Percentiles rank a stretch among this genome's conserved stretches.
Conservation (phyloP, 2,329 filamentous ascomycete species). For the Trichoderma sp. region DNA sequence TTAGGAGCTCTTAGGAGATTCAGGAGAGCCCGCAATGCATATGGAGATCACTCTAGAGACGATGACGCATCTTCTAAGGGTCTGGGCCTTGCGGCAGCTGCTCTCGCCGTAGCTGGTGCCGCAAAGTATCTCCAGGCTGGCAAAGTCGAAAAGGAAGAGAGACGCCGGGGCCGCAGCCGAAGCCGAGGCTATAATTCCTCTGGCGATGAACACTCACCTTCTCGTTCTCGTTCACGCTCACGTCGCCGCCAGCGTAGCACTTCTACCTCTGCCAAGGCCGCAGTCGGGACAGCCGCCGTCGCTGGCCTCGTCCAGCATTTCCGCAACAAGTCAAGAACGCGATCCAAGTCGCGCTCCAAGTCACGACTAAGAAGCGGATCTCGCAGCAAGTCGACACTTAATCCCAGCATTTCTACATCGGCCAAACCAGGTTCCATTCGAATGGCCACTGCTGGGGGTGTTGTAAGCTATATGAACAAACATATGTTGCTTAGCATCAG, state of each 20-base stretch:
- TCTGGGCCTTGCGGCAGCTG: slow-evolving; percentile 62
- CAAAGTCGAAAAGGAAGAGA: slow-evolving; percentile 46
- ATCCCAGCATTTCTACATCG: neutral
- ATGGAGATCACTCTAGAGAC: slow-evolving; percentile 53
- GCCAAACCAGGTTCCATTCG: neutral
- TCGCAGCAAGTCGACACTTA: slow-evolving; percentile 48
- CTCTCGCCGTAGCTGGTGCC: slow-evolving; percentile 63
- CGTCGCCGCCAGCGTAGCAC: slow-evolving; percentile 49
- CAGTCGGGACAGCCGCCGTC: slow-evolving; percentile 57
- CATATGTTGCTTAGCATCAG: neutral
- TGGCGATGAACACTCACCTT: slow-evolving; percentile 44
- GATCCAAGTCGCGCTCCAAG: slow-evolving; percentile 32
- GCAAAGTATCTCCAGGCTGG: slow-evolving; percentile 44
- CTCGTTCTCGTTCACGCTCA: slow-evolving; percentile 40
- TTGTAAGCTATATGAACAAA: neutral
- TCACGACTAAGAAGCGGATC: slow-evolving; percentile 35
- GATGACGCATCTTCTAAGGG: slow-evolving; percentile 40
- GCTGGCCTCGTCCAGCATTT: slow-evolving; percentile 61
- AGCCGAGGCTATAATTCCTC: slow-evolving; percentile 45
- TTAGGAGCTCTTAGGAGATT: slow-evolving; percentile 63
- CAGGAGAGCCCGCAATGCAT: slow-evolving; percentile 62
- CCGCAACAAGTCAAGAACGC: slow-evolving; percentile 50
- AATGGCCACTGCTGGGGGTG: neutral
- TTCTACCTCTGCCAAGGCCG: slow-evolving; percentile 56
- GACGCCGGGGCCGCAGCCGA: slow-evolving; percentile 56